A percentile compares a stretch with the other conserved stretches of the same genome.
These are phyloP conservation scores for Gremmenia infestans DNA, from an alignment of 2,329 filamentous ascomycete genomes.

Conservation along the genomic window DNA sequence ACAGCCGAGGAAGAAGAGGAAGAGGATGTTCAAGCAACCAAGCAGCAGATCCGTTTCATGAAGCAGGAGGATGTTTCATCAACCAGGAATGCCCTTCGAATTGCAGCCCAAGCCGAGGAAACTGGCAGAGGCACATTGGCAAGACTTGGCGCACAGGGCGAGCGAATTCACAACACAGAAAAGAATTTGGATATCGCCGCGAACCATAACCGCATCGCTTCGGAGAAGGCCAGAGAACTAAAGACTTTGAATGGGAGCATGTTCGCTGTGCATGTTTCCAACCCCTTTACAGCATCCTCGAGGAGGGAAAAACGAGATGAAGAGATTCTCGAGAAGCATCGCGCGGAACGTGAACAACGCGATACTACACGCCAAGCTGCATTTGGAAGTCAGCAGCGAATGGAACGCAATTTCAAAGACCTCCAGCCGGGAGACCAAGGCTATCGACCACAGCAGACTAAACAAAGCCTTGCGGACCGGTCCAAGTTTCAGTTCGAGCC, in stretches of 20 bases:
- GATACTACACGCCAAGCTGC: conserved; percentile 56
- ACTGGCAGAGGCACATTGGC: conserved; percentile 67
- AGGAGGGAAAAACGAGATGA: conserved; percentile 61
- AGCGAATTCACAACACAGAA: conserved; percentile 77
- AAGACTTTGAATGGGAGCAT: conserved; percentile 85
- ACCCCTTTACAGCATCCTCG: conserved; percentile 69
- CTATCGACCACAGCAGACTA: conserved; percentile 24
- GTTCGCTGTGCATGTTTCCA: conserved; percentile 78
- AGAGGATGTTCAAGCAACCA: conserved; percentile 65
- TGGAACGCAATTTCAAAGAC: conserved; percentile 47
- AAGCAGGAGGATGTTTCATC: conserved; percentile 74
- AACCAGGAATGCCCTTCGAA: conserved; percentile 63
- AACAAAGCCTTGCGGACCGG: conserved; percentile 50
- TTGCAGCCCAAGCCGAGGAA: conserved; percentile 65
- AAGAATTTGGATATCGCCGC: conserved; percentile 74
- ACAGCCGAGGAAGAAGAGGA: conserved; percentile 74
- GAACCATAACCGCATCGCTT: conserved; percentile 70
- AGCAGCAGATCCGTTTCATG: conserved; percentile 68
- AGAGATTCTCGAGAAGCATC: conserved; percentile 63
- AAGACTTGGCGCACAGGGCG: conserved; percentile 71
- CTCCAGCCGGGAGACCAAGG: conserved; percentile 33
- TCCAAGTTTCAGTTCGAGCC: conserved; percentile 73
- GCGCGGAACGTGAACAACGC: conserved; percentile 59
- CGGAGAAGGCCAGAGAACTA: conserved; percentile 76
- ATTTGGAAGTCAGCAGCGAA: conserved; percentile 46